Base-by-base conservation (phyloP, 805 yeast genomes). In the Candida piceae region DNA sequence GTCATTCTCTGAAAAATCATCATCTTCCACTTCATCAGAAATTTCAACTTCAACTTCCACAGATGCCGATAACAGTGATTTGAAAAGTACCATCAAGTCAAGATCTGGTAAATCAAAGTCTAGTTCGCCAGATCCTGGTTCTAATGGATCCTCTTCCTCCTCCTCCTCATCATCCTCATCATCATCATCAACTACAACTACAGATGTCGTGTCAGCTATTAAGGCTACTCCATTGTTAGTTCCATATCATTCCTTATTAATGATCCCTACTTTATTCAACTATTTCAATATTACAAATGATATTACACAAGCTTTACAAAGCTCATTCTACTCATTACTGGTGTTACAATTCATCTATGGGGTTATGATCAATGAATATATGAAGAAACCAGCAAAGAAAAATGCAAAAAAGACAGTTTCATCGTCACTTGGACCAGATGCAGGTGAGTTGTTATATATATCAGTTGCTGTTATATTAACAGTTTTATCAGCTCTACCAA, bases 331-430 rank as follows among this genome's bases (percentile, higher is more conserved):
- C 13, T 59, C 65, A 3, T 22, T 53, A 15, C 44, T 65, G 7
- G 65, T 63, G 3, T 31, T 56, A 7, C 74, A 69, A 38, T 35
- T 60, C n/a, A 37, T 51, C 3, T 67, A 65, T 36, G 52, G 66
- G 22, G 44, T 57, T 12, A 48, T 61, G 12, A 57, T 64, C 29
- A 51, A 62, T 39, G 63, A 63, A 39, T 49, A 47, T 21, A 45
- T 53, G 16, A 67, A 58, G 39, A 48, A 44, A 23, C 38, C 44
- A 4, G 13, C 34, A 13, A 51, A 47, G 31, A 50, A 44, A 25
- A 26, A 26, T 10, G 19, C 41, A 16, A 40, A 38, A 25, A 44
- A 36, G 29, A 9, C 24, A 3, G 6, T 2, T 8, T 18, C 17
- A 5, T 24, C 26, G 10, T 7, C 30, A 19, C n/a, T 30, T 1